These are phyloP conservation scores for Torulaspora indica DNA, from an alignment of 805 yeast genomes.

Conservation along the genomic window DNA sequence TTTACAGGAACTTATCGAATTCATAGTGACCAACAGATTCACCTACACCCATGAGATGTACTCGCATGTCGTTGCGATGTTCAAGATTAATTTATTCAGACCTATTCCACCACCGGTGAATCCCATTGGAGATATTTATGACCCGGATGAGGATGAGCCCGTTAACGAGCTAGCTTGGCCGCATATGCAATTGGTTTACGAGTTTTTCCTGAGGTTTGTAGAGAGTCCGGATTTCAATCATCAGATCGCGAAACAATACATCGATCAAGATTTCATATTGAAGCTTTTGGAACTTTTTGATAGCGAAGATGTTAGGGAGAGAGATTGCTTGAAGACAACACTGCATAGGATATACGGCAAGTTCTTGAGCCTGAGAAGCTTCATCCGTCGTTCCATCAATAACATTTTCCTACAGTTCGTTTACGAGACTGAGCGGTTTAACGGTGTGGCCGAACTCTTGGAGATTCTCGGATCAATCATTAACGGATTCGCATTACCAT, in stretches of 20 bases:
- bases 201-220: constrained; percentile 84
- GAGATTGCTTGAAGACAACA: constrained; percentile 92
- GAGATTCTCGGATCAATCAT: constrained; percentile 95
- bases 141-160: constrained; percentile 99
- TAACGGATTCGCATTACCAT: constrained; percentile 95
- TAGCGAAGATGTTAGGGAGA: constrained; percentile 92
- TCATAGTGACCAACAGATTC: constrained; percentile 75
- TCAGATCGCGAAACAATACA: constrained; percentile 85
- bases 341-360: constrained; percentile 95
- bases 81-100: constrained; percentile 79
- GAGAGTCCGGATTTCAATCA: constrained; percentile 95
- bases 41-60: constrained; percentile 89
- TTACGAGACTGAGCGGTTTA: constrained; percentile 92
- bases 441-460: constrained; percentile 90
- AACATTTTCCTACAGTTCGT: constrained; percentile 89
- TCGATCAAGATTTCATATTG: constrained; percentile 85
- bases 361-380: constrained; percentile 81
- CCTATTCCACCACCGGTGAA: constrained; percentile 98
- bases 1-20: constrained; percentile 82
- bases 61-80: constrained; percentile 82
- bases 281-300: constrained; percentile 84
- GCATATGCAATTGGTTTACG: constrained; percentile 95
- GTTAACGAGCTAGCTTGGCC: constrained; percentile 97
- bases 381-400: constrained; percentile 84
- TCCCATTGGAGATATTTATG: constrained; percentile 92